These are phyloP conservation scores for Fusarium acutatum DNA, from an alignment of 2,329 filamentous ascomycete genomes.

Conservation along the genomic window DNA sequence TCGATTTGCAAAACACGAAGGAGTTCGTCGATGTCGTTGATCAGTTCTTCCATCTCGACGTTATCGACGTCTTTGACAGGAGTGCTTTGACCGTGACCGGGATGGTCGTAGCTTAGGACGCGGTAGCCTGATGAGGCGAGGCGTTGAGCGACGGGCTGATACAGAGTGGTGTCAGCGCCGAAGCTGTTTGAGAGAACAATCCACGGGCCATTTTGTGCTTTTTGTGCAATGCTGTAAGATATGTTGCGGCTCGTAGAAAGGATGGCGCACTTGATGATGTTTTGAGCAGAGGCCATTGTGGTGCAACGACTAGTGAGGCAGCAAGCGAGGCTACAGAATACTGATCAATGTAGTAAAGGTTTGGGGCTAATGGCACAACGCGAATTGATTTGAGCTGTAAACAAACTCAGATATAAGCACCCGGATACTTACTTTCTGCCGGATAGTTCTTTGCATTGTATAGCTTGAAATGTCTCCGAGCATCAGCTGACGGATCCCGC, in stretches of 20 bases:
- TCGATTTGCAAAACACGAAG: neutral
- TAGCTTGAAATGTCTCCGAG: neutral
- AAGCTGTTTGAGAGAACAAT: neutral
- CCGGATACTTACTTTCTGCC: neutral
- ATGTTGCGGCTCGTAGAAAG: neutral
- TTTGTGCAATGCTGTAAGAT: neutral
- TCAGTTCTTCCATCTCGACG: neutral
- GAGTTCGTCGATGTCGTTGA: neutral
- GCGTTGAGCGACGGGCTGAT: neutral
- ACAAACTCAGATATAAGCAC: too few relatives aligned
- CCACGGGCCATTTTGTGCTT: neutral
- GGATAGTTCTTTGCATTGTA: neutral
- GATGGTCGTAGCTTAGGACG: conserved; percentile 5
- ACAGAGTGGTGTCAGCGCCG: neutral
- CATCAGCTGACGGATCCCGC: neutral
- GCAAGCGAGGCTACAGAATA: neutral
- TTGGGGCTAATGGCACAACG: fast-evolving
- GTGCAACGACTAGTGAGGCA: too few relatives aligned
- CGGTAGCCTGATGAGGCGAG: neutral
- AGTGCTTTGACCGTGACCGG: neutral
- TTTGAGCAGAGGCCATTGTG: neutral
- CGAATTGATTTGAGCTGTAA: neutral
- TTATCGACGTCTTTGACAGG: neutral
- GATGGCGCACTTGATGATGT: neutral
- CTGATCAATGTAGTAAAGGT: neutral